Percentiles rank a stretch among this genome's conserved stretches.
Evolutionary conservation across 2,329 filamentous ascomycete species (phyloP).

Genomic region (Epichloe coenophiala): DNA sequence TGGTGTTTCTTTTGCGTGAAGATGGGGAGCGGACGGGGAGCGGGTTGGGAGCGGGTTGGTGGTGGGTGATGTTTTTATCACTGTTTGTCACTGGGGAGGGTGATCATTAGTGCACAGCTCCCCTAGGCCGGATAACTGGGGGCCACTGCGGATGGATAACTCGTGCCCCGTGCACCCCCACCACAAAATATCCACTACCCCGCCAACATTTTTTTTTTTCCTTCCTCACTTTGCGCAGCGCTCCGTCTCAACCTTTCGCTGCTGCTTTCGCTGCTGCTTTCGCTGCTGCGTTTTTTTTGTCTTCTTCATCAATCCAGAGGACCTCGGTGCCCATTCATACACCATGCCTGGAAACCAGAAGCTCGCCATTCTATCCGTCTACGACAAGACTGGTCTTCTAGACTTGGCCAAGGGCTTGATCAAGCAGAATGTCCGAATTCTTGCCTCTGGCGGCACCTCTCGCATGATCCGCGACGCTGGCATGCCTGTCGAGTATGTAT

Average conservation of each 20-base stretch:
- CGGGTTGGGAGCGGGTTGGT: too few relatives aligned
- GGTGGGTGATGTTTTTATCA: too few relatives aligned
- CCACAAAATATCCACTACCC: not conserved
- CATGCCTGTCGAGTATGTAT: constrained; percentile 76
- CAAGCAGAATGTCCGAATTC: constrained; percentile 78
- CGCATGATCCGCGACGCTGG: constrained; percentile 95
- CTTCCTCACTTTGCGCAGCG: too few relatives aligned
- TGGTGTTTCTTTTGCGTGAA: too few relatives aligned
- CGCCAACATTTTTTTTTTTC: not conserved
- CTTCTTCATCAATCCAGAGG: not conserved
- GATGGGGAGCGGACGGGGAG: too few relatives aligned
- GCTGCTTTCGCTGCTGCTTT: not conserved
- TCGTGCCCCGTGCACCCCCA: too few relatives aligned
- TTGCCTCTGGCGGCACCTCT: constrained; percentile 89
- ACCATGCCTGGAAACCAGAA: constrained; percentile 33
- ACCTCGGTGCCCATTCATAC: constrained; percentile 9
- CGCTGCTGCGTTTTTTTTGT: not conserved
- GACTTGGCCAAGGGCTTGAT: constrained; percentile 85
- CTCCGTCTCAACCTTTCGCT: not conserved
- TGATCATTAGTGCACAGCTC: too few relatives aligned
- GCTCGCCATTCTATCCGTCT: constrained; percentile 90
- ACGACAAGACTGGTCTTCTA: constrained; percentile 92
- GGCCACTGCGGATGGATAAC: too few relatives aligned
- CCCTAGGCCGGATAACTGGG: too few relatives aligned
- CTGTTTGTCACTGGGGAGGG: too few relatives aligned